phyloP scores from a whole-genome alignment of 225 moss, liverwort and hornwort genomes.

The Lunularia cruciata region DNA sequence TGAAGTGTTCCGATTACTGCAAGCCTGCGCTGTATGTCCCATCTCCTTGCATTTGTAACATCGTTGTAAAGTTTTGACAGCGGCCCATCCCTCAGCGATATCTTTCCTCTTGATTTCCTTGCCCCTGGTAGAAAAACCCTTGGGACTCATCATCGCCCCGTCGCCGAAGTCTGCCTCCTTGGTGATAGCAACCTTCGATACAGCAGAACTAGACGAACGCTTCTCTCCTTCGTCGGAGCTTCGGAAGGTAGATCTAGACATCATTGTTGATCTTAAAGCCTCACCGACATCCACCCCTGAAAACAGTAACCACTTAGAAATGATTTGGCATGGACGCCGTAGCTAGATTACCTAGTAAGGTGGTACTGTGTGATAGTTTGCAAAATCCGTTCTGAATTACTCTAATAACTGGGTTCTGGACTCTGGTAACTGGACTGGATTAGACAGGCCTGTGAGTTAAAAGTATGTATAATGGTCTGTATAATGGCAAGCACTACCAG shows the following conservation, averaged over 20 bases:
- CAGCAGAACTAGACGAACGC: neutral
- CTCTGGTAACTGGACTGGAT: too few relatives aligned
- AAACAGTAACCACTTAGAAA: neutral
- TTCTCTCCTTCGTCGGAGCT: neutral
- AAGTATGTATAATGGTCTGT: too few relatives aligned
- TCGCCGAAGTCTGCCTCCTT: slow-evolving; percentile 16
- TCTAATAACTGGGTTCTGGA: too few relatives aligned
- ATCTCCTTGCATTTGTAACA: slow-evolving; percentile 71
- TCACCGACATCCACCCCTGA: slow-evolving; percentile 24
- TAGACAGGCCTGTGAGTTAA: too few relatives aligned
- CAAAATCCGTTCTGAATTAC: too few relatives aligned
- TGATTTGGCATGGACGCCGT: too few relatives aligned
- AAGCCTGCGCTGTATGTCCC: slow-evolving; percentile 65
- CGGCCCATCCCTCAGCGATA: slow-evolving; percentile 23
- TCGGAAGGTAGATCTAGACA: neutral
- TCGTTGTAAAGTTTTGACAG: slow-evolving; percentile 13
- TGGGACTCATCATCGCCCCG: neutral
- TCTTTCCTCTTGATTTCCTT: slow-evolving; percentile 29
- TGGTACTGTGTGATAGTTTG: too few relatives aligned
- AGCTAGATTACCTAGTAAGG: too few relatives aligned
- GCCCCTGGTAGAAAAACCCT: neutral
- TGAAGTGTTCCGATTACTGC: slow-evolving; percentile 44
- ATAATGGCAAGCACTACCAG: too few relatives aligned
- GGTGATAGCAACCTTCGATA: neutral
- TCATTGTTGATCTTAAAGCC: neutral